Evolutionary conservation across 305 asterid genomes (phyloP), one percentile per base, ranked within the genome.

Genomic region (Fraxinus ornus): DNA sequence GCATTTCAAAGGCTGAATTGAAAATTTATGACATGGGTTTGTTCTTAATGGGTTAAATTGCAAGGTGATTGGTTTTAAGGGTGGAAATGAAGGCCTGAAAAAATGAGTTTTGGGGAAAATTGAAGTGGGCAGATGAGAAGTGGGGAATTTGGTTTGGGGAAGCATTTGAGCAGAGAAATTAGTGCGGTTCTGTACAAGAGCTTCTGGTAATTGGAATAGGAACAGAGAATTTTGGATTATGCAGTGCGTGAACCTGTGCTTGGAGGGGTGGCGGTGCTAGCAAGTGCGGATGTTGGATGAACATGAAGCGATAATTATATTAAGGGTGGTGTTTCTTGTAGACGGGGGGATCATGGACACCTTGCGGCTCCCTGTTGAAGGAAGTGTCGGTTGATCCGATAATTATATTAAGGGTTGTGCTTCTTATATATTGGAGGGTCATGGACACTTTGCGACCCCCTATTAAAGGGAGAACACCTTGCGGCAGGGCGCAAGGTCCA

Each of bases 1-100:
- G 86, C 96, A 92, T 86, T 85, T 91, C 79, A 85, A 84, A 5
- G 90, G 81, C 68, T 73, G 88, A 70, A 82, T n/a, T 32, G 89
- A 79, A 62, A 76, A 77, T 81, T 87, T 76, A n/a, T 37, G 83
- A 82, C 36, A 74, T 22, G 81, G 83, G 83, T 72, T 74, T 6
- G 33, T 2, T 55, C 86, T 88, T 7, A 74, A 37, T 24, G 86
- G 88, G 70, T 78, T 76, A 21, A 73, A 80, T 44, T 81, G 47
- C 68, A 76, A 77, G 21, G 30, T 72, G 77, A 72, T 21, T 75
- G 88, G 89, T 36, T 81, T 79, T 55, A 62, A 62, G 81, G 84
- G 78, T 1, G 84, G 75, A 83, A 78, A 4, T 22, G 88, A 77
- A 60, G 84, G 75, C 62, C 76, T 83, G 79, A 79, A 79, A 22